Evolutionary conservation across 768 basidiomycete genomes (phyloP).

Genomic region (Leucocoprinus birnbaumii): DNA sequence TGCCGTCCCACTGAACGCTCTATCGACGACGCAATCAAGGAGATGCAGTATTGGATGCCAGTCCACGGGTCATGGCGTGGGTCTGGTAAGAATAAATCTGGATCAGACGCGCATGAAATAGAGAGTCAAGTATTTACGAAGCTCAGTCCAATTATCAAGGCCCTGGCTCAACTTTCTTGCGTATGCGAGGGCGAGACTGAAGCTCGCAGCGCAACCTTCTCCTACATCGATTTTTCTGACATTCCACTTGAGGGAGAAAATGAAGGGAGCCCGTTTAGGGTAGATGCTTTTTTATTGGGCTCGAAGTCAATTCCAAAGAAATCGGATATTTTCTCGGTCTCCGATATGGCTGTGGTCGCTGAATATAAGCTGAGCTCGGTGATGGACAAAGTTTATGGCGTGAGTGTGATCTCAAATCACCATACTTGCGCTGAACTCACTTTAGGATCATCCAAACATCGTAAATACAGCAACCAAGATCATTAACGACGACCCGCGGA

Average conservation of each 20-base stretch:
- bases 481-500: background rate
- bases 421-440: too few relatives aligned
- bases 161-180: background rate
- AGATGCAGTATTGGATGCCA: background rate
- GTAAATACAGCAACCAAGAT: background rate
- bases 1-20: background rate
- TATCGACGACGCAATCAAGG: background rate
- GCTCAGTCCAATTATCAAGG: background rate
- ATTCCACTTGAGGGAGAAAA: conserved; percentile 6
- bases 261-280: conserved; percentile 10
- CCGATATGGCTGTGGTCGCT: conserved; percentile 12
- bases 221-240: background rate
- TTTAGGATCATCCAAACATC: background rate
- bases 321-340: background rate
- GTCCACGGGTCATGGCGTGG: background rate
- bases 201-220: background rate
- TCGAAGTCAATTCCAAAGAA: too few relatives aligned
- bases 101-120: too few relatives aligned
- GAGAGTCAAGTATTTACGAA: background rate
- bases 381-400: background rate
- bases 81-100: background rate
- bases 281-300: conserved; percentile 17
- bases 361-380: conserved; percentile 11
- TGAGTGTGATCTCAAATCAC: background rate
- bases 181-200: too few relatives aligned